These are phyloP conservation scores for Lycium ferocissimum DNA, from an alignment of 257 asterid species.

Conservation along the genomic window DNA sequence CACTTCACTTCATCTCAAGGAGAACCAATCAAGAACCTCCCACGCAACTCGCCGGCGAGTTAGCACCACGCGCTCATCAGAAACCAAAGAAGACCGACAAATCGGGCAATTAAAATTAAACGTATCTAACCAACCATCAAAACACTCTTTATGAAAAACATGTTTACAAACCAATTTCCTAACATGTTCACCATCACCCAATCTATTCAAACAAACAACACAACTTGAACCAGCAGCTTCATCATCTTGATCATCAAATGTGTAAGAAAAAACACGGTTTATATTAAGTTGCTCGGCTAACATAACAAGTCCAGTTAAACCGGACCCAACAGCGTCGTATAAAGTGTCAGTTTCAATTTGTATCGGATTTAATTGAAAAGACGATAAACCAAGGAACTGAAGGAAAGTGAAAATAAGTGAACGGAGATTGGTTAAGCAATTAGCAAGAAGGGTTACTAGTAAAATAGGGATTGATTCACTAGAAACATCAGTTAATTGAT, in stretches of 20 bases:
- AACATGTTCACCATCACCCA: slow-evolving; percentile 69
- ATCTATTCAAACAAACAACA: slow-evolving; percentile 68
- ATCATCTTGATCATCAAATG: background rate
- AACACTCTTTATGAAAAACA: slow-evolving; percentile 79
- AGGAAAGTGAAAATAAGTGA: slow-evolving; percentile 44
- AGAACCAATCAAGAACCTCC: slow-evolving; percentile 52
- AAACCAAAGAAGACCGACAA: slow-evolving; percentile 60
- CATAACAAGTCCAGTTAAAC: slow-evolving; percentile 59
- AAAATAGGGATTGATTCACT: slow-evolving; percentile 64
- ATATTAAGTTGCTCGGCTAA: slow-evolving; percentile 72
- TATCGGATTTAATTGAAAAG: slow-evolving; percentile 30
- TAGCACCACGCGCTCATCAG: slow-evolving; percentile 52
- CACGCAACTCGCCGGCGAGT: slow-evolving; percentile 54
- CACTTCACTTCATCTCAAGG: slow-evolving; percentile 39
- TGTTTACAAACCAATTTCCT: slow-evolving; percentile 70
- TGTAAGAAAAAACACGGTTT: slow-evolving; percentile 54
- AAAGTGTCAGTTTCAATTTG: slow-evolving; percentile 36
- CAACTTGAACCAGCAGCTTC: slow-evolving; percentile 51
- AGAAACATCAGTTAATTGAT: slow-evolving; percentile 69
- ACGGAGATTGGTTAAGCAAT: slow-evolving; percentile 56
- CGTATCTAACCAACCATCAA: slow-evolving; percentile 86
- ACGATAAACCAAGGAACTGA: slow-evolving; percentile 42
- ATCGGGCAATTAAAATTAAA: slow-evolving; percentile 78
- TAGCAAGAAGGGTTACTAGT: slow-evolving; percentile 56
- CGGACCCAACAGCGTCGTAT: slow-evolving; percentile 65